Conservation (phyloP, 257 asterid species). For the Lithospermum erythrorhizon region DNA sequence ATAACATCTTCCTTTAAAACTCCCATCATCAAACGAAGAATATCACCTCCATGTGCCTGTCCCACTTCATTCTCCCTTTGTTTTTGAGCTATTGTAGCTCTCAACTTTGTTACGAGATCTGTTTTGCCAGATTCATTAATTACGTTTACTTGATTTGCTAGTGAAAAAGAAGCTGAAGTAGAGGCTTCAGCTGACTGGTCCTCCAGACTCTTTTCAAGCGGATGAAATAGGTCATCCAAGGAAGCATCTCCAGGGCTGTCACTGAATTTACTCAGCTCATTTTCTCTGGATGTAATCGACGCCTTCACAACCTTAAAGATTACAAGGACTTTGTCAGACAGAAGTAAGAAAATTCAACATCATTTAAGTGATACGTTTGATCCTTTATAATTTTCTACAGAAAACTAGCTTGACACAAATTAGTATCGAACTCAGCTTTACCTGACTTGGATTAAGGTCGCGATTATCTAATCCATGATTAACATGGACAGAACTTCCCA, state of each 20-base stretch:
- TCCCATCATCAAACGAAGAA: constrained; percentile 90
- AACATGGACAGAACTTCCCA: constrained; percentile 36
- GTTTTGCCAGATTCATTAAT: constrained; percentile 56
- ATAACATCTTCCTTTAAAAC: constrained; percentile 86
- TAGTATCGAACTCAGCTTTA: constrained; percentile 18
- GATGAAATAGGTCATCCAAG: constrained; percentile 88
- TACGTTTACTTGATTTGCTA: constrained; percentile 35
- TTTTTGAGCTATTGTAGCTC: constrained; percentile 87
- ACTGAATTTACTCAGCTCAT: constrained; percentile 83
- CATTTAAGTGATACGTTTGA: background rate
- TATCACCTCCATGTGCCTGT: constrained; percentile 69
- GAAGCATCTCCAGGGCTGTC: constrained; percentile 94
- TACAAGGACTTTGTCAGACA: constrained; percentile 1
- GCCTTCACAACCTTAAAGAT: constrained; percentile 53
- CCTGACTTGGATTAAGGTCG: constrained; percentile 50
- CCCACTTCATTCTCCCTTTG: constrained; percentile 76
- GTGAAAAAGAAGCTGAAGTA: constrained; percentile 64
- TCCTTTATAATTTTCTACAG: background rate
- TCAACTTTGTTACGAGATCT: constrained; percentile 77
- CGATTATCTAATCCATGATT: constrained; percentile 48
- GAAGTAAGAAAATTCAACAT: background rate
- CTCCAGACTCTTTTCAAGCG: constrained; percentile 50
- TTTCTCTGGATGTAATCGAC: constrained; percentile 35
- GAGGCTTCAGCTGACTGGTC: constrained; percentile 64
- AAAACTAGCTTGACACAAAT: constrained; percentile 6